Evolutionary conservation across 768 basidiomycete genomes (phyloP), one percentile per base, ranked within the genome.

Genomic region (Mycena galericulata): DNA sequence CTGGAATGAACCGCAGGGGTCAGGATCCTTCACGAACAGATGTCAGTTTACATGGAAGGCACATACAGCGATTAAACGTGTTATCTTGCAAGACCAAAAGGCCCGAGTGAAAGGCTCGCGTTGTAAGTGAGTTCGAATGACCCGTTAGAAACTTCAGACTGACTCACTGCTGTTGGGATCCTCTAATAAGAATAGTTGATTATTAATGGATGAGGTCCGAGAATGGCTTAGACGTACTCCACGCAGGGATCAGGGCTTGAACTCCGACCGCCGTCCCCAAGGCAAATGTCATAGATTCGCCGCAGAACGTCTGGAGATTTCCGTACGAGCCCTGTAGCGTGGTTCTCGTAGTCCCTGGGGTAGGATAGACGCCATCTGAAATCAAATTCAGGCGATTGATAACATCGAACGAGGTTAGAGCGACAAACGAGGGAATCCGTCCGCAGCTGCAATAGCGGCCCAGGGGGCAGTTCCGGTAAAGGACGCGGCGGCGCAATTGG

Each of bases 241-340:
- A 67, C 4, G 43, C 14, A 2, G 66, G 66, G 24, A 55, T 40
- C 32, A 67, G 53, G 7, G 62, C 59, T 41, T 61, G 59, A 0
- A 43, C 41, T 0, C 34, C 26, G n/a, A 62, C 20, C 27, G 49
- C 49, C 5, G 6, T 67, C 4, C 49, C 58, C 45, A 67, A 24
- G 12, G 36, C 53, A 22, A 32, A 67, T 12, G 27, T 38, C 66
- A 61, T 61, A 32, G 9, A 18, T 36, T 67, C 51, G 29, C 58
- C 59, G 43, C 66, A 67, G 17, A 53, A 62, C 4, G 58, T 62
- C 5, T 62, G 43, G 53, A 67, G 66, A n/a, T 47, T 55, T 18
- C 45, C 32, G 30, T 60, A 67, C 3, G 29, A 41, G 4, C 51
- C 66, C 4, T 49, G 27, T 18, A 51, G 30, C 18, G 65, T 67